Evolutionary conservation across 495 filamentous ascomycete species (phyloP).

Genomic region (Penicillium tannophilum): DNA sequence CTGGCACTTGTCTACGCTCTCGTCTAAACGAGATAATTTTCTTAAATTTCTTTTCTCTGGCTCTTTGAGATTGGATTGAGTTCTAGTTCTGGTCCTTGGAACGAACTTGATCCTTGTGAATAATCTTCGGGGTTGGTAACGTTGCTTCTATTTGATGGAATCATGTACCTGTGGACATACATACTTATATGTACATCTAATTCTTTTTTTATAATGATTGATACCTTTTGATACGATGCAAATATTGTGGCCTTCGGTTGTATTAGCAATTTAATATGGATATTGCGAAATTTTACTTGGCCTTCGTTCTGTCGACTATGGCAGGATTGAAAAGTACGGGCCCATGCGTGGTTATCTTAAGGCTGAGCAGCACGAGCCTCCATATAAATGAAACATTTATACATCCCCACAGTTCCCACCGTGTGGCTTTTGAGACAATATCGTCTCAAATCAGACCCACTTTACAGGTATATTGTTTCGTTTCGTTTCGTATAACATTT

Average conservation of each 20-base stretch:
- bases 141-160: constrained; percentile 1
- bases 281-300: background rate
- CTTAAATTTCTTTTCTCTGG: background rate
- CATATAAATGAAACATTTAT: background rate
- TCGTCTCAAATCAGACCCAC: background rate
- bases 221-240: constrained; percentile 10
- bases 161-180: background rate
- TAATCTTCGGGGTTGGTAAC: background rate
- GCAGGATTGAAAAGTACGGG: too few relatives aligned
- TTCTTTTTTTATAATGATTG: constrained; percentile 27
- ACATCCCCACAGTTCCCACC: background rate
- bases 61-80: background rate
- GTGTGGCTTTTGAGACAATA: background rate
- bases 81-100: background rate
- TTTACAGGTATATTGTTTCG: background rate
- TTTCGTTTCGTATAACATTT: background rate
- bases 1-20: constrained; percentile 34
- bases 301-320: background rate
- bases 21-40: constrained; percentile 18
- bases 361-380: background rate
- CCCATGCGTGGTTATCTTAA: too few relatives aligned
- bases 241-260: background rate
- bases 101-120: background rate
- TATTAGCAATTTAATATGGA: too few relatives aligned
- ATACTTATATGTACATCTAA: constrained; percentile 15